Evolutionary conservation across 208 protist species (phyloP).

Genomic region (Trichomonas gallinae): DNA sequence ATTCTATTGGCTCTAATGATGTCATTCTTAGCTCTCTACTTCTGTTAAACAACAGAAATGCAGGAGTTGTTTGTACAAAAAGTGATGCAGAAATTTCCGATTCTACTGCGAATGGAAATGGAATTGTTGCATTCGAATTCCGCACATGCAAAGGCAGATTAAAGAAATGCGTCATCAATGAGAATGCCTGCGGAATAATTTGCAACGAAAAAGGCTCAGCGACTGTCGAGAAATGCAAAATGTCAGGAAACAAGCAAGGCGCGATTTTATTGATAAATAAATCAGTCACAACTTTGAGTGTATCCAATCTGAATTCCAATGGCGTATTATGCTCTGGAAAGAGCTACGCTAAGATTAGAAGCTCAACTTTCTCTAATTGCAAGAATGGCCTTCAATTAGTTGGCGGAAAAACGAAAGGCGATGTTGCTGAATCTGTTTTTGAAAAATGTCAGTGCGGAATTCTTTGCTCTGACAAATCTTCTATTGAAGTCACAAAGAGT

Average conservation of each 20-base stretch:
- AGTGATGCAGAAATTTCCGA: background rate
- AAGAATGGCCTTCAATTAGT: background rate
- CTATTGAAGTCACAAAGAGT: background rate
- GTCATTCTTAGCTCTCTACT: background rate
- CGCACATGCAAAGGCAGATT: background rate
- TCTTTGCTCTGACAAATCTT: background rate
- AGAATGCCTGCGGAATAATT: background rate
- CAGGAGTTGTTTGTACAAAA: background rate
- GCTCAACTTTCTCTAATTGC: background rate
- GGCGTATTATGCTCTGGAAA: background rate
- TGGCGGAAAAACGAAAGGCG: background rate
- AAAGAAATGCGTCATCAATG: background rate
- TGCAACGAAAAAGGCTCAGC: background rate
- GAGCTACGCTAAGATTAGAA: background rate
- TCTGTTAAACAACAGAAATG: background rate
- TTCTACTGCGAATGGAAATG: background rate
- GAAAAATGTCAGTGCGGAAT: background rate
- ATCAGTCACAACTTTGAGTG: background rate
- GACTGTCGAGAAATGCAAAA: background rate
- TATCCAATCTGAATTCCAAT: background rate
- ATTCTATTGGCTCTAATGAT: background rate
- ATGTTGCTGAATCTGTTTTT: background rate
- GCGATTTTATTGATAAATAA: background rate
- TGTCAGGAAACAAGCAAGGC: background rate
- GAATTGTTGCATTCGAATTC: background rate